phyloP scores from a whole-genome alignment of 2,329 filamentous ascomycete genomes.

The Pseudocercospora macadamiae region DNA sequence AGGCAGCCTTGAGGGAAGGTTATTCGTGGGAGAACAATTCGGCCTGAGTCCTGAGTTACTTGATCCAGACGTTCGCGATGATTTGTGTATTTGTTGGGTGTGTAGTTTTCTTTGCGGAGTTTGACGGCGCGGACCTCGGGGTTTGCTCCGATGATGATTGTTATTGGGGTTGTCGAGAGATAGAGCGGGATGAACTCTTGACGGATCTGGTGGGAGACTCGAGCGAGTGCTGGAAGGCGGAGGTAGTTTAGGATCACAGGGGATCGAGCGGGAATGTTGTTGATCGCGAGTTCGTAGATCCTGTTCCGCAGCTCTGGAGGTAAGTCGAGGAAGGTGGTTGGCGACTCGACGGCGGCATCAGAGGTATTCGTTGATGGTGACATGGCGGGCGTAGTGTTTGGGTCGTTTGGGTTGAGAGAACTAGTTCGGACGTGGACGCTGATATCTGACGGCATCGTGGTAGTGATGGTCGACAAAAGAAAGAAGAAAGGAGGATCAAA shows the following conservation, averaged over 20 bases:
- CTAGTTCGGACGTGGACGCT: no score
- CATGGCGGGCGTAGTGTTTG: neutral
- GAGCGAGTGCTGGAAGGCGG: neutral
- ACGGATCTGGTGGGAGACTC: neutral
- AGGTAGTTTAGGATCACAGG: neutral
- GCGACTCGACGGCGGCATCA: neutral
- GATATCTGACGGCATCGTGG: no score
- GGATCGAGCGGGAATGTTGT: no score
- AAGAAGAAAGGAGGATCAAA: no score
- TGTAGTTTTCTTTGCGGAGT: neutral
- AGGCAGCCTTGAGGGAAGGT: neutral
- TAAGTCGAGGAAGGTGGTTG: neutral
- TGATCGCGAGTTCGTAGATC: neutral
- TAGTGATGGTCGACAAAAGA: no score
- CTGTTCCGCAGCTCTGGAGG: neutral
- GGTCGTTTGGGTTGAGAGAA: neutral
- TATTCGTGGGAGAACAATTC: neutral
- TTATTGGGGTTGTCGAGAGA: neutral
- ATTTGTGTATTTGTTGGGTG: no score
- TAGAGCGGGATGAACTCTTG: neutral
- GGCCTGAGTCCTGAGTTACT: neutral
- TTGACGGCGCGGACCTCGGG: neutral
- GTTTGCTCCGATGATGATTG: neutral
- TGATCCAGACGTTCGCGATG: no score
- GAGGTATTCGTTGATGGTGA: neutral